Percentiles rank a stretch among this genome's conserved stretches.
These are phyloP conservation scores for Tetracladium setigerum DNA, from an alignment of 495 filamentous ascomycete species.

Conservation along the genomic window DNA sequence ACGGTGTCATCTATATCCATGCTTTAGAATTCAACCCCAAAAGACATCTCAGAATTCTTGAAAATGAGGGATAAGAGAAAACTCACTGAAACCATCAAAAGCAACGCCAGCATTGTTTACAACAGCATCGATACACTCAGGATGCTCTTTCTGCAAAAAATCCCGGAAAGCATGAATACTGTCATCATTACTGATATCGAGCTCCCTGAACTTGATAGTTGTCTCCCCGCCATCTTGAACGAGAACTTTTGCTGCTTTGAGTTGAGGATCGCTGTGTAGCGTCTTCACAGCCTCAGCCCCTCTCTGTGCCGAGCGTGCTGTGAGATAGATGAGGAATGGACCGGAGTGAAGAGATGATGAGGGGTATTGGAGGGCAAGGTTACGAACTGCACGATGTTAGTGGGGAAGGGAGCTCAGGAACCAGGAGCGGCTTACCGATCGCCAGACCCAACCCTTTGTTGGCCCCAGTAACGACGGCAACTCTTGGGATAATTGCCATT, in stretches of 20 bases:
- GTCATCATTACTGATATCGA: conserved; percentile 34
- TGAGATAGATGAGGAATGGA: conserved; percentile 42
- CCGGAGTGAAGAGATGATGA: conserved; percentile 34
- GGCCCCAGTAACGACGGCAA: conserved; percentile 35
- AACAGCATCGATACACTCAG: conserved; percentile 39
- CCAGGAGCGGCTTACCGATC: conserved; percentile 18
- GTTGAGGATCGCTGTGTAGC: conserved; percentile 29
- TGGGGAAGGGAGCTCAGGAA: neutral
- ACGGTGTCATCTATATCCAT: conserved; percentile 32
- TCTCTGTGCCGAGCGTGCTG: conserved; percentile 33
- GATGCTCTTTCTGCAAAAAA: conserved; percentile 35
- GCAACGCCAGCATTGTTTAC: conserved; percentile 40
- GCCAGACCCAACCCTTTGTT: conserved; percentile 33
- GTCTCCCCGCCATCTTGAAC: conserved; percentile 32
- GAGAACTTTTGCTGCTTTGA: conserved; percentile 35
- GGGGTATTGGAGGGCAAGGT: conserved; percentile 36
- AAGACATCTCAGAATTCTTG: no score
- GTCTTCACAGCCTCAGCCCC: conserved; percentile 34
- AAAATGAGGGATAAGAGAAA: neutral
- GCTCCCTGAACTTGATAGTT: conserved; percentile 31
- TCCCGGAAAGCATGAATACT: conserved; percentile 32
- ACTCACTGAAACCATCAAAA: conserved; percentile 27
- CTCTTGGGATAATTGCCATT: conserved; percentile 11
- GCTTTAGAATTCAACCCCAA: neutral
- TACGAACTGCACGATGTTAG: conserved; percentile 3